Evolutionary conservation across 768 basidiomycete species (phyloP), one percentile per base, ranked within the genome.

Genomic region (Strobilomyces echinocephalus): DNA sequence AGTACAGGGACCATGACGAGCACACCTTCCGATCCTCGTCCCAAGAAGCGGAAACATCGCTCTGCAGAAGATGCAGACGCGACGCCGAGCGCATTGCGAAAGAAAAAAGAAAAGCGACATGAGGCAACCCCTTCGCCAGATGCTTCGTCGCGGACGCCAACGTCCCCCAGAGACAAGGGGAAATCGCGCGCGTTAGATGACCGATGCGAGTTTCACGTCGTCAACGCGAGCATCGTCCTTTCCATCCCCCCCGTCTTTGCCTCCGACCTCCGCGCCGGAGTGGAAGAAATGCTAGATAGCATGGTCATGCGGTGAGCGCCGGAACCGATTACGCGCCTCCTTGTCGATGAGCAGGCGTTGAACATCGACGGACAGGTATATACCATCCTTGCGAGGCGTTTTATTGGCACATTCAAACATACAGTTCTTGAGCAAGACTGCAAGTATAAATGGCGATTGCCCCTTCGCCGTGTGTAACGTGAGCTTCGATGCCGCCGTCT

Each of bases 221-320:
- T 91, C 64, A 75, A 75, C 46, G 79, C 89, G n/a, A 78, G 81
- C 30, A 74, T 94, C 50, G 73, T 79, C 24, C 73, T 95, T 39
- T 84, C 89, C 10, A 78, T 97, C 15, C 81, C 94, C 28, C 94
- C 94, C 1, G 77, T 87, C 40, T 95, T 92, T 67, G 80, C 89
- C 15, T 77, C 73, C 40, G 81, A 88, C 69, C 80, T 86, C n/a
- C 74, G 79, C 10, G 74, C 70, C 38, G 95, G 95, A 8, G 89
- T 83, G 16, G 83, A 87, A 64, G 92, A 97, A 71, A 84, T 94
- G 81, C 74, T 97, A 16, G 93, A 97, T 69, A 90, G 89, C 8
- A 88, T 97, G 88, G 73, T 95, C 14, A 95, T 97, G 95, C 84
- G 90, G 95, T 94, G 64, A 61, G 80, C 72, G 20, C 46, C 21